phyloP scores from a whole-genome alignment of 163 green algal genomes.

The Dunaliella salina region DNA sequence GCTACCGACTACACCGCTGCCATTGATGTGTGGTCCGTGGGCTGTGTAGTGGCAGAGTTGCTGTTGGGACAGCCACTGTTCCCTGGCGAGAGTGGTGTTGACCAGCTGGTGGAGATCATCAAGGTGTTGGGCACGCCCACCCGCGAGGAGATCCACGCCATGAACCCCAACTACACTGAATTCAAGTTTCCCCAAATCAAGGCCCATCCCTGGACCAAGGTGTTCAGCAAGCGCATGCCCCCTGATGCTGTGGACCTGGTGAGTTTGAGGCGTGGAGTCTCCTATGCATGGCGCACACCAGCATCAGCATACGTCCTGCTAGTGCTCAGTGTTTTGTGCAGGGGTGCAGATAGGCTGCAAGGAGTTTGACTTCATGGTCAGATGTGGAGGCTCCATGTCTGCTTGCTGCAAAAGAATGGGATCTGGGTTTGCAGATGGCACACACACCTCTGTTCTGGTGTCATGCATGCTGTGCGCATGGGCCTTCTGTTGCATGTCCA shows the following conservation, averaged over 20 bases:
- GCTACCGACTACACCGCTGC: conserved; percentile 95
- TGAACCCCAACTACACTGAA: conserved; percentile 99
- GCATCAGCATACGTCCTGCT: not conserved
- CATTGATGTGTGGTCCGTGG: conserved; percentile 97
- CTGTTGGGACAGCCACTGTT: conserved; percentile 89
- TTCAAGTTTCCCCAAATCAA: conserved; percentile 99
- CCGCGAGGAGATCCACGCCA: conserved; percentile 91
- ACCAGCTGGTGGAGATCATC: conserved; percentile 99
- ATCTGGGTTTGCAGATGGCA: no score
- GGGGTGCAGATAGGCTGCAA: not conserved
- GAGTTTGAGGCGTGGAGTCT: not conserved
- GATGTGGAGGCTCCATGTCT: no score
- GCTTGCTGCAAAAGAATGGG: no score
- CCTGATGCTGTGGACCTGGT: conserved; percentile 89
- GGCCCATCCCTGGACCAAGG: conserved; percentile 91
- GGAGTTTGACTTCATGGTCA: not conserved
- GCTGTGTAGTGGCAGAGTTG: conserved; percentile 97
- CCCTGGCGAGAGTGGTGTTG: conserved; percentile 83
- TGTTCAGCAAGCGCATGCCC: conserved; percentile 91
- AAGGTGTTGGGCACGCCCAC: conserved; percentile 93
- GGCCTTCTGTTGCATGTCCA: no score
- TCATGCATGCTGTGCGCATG: no score
- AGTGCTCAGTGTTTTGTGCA: not conserved
- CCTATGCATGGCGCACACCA: no score
- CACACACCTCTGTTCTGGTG: no score